A percentile compares a stretch with the other conserved stretches of the same genome.
phyloP scores from a whole-genome alignment of 768 basidiomycete species.

The Heimioporus sp. region DNA sequence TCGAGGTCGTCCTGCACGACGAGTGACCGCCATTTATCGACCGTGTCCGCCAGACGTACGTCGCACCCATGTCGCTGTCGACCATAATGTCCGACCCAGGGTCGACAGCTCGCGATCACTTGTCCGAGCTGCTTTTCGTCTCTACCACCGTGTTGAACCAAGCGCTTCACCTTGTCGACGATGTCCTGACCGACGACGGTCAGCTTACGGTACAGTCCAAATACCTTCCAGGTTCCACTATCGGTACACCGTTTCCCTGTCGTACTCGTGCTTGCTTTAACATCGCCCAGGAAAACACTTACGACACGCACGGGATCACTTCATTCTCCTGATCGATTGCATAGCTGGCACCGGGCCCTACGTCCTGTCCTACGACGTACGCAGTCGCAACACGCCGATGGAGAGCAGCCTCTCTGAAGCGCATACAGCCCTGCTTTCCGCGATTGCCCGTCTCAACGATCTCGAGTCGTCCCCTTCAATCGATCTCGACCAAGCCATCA shows the following conservation, averaged over 20 bases:
- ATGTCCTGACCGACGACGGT: constrained; percentile 61
- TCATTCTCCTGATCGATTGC: constrained; percentile 61
- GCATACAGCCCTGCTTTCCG: constrained; percentile 49
- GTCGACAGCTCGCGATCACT: constrained; percentile 17
- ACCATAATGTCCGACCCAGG: constrained; percentile 26
- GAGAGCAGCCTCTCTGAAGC: constrained; percentile 66
- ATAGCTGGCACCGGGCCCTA: constrained; percentile 45
- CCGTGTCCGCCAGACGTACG: neutral
- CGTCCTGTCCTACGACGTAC: constrained; percentile 71
- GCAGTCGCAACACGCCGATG: constrained; percentile 81
- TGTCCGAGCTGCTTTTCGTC: constrained; percentile 62
- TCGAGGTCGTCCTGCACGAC: constrained; percentile 22
- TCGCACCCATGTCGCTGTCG: constrained; percentile 7
- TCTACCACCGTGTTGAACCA: constrained; percentile 67
- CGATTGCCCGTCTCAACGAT: constrained; percentile 55
- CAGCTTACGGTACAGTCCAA: constrained; percentile 70
- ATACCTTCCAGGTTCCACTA: constrained; percentile 83
- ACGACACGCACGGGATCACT: constrained; percentile 84
- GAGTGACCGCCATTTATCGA: constrained; percentile 14
- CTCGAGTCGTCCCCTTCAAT: constrained; percentile 41
- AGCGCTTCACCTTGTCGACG: constrained; percentile 69
- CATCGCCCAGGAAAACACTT: constrained; percentile 69
- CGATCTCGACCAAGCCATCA: constrained; percentile 57
- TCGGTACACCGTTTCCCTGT: constrained; percentile 47
- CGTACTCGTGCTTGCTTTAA: neutral